phyloP scores from a whole-genome alignment of 2,329 filamentous ascomycete species.

The Pezicula radicicola region DNA sequence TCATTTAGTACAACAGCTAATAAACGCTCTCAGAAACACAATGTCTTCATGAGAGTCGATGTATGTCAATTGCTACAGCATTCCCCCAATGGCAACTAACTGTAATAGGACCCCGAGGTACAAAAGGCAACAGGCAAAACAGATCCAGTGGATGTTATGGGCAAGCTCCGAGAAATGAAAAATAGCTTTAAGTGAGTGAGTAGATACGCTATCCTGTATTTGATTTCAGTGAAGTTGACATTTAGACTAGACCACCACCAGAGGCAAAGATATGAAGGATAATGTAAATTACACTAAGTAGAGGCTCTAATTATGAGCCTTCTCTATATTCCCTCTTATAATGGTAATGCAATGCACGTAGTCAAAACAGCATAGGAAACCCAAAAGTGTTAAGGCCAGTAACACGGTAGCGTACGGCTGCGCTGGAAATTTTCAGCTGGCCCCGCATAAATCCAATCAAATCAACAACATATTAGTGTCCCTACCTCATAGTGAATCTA shows the following conservation, averaged over 20 bases:
- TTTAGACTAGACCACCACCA: constrained; percentile 9
- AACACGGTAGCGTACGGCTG: too few species aligned
- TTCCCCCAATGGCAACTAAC: constrained; percentile 7
- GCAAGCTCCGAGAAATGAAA: constrained; percentile 85
- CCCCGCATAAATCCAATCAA: too few species aligned
- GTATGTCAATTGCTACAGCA: constrained; percentile 42
- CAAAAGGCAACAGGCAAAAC: constrained; percentile 81
- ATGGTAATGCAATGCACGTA: not conserved
- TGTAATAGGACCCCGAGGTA: constrained; percentile 69
- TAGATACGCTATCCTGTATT: constrained; percentile 2
- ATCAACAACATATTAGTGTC: too few species aligned
- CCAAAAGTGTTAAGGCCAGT: too few species aligned
- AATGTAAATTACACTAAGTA: not conserved
- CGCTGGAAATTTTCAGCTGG: too few species aligned
- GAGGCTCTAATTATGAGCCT: not conserved
- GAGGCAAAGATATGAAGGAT: constrained; percentile 10
- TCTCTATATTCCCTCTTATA: not conserved
- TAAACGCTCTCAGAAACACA: constrained; percentile 65
- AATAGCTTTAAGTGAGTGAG: constrained; percentile 47
- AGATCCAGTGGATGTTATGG: constrained; percentile 81
- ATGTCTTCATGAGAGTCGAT: constrained; percentile 90
- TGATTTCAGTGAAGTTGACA: not conserved
- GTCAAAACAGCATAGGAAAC: too few species aligned
- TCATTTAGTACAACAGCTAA: constrained; percentile 7
- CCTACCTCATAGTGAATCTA: too few species aligned